These are phyloP conservation scores for Epichloe bromicola DNA, from an alignment of 2,329 filamentous ascomycete genomes.

Conservation along the genomic window DNA sequence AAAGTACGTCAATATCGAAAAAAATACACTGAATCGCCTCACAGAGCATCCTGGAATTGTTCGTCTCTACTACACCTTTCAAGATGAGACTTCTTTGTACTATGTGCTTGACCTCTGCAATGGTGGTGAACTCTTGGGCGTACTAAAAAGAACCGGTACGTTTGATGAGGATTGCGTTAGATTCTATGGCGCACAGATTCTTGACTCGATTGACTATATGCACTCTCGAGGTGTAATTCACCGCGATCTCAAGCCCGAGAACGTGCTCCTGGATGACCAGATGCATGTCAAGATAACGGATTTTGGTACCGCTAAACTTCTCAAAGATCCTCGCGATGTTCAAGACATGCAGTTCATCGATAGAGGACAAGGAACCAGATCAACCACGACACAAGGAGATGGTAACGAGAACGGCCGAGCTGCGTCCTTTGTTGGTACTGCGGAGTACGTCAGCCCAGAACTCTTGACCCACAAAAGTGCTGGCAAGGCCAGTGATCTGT, in stretches of 20 bases:
- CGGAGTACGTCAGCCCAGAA: conserved; percentile 96
- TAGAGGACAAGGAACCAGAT: conserved; percentile 16
- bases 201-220: conserved; percentile 97
- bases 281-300: conserved; percentile 99
- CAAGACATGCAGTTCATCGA: conserved; percentile 28
- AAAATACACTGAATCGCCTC: conserved; percentile 84
- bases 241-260: conserved; percentile 92
- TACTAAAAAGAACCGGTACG: conserved; percentile 84
- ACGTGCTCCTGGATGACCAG: conserved; percentile 84
- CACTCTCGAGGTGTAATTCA: conserved; percentile 93
- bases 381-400: conserved; percentile 20
- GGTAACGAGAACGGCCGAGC: conserved; percentile 56
- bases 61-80: conserved; percentile 94
- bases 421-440: conserved; percentile 92
- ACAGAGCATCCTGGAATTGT: conserved; percentile 96
- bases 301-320: conserved; percentile 93
- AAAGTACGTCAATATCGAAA: conserved; percentile 99
- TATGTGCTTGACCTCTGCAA: conserved; percentile 92
- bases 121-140: conserved; percentile 81
- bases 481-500: conserved; percentile 93
- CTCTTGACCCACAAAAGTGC: conserved; percentile 93
- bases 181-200: conserved; percentile 91
- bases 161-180: conserved; percentile 91
- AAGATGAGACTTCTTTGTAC: conserved; percentile 90
- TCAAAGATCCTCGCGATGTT: conserved; percentile 32